Evolutionary conservation across 495 filamentous ascomycete genomes (phyloP).

Genomic region (Glarea lozoyensis): DNA sequence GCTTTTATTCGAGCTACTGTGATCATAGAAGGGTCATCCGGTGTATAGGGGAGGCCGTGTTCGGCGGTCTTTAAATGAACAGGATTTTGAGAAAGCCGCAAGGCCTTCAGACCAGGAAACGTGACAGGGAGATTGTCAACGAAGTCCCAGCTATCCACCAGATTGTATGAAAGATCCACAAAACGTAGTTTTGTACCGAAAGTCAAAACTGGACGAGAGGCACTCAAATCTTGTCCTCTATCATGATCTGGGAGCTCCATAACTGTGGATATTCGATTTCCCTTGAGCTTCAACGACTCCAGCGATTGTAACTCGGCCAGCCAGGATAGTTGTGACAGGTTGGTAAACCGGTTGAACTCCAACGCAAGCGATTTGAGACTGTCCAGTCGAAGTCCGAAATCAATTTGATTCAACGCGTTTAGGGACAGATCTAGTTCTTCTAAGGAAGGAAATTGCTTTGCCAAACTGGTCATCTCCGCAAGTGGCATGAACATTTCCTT

Average conservation of each 20-base stretch:
- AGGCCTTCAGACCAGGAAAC: slow-evolving; percentile 61
- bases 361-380: slow-evolving; percentile 53
- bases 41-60: slow-evolving; percentile 20
- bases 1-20: slow-evolving; percentile 65
- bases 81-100: slow-evolving; percentile 79
- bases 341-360: slow-evolving; percentile 64
- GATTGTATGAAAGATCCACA: slow-evolving; percentile 76
- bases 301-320: slow-evolving; percentile 52
- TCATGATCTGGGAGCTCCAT: slow-evolving; percentile 21
- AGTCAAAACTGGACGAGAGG: not conserved
- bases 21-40: slow-evolving; percentile 79
- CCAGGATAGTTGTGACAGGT: slow-evolving; percentile 45
- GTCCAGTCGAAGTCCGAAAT: slow-evolving; percentile 28
- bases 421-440: slow-evolving; percentile 45
- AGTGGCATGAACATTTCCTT: slow-evolving; percentile 65
- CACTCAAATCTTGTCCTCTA: slow-evolving; percentile 32
- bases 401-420: slow-evolving; percentile 35
- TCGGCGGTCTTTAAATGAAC: slow-evolving; percentile 54
- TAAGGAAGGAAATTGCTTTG: slow-evolving; percentile 49
- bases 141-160: slow-evolving; percentile 58
- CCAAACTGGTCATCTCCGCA: slow-evolving; percentile 49
- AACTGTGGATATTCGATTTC: slow-evolving; percentile 37
- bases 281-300: slow-evolving; percentile 49
- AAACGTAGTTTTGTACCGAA: slow-evolving; percentile 36
- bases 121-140: slow-evolving; percentile 53